These are phyloP conservation scores for Vigna radiata DNA, from an alignment of 306 rosid species.

Conservation along the genomic window DNA sequence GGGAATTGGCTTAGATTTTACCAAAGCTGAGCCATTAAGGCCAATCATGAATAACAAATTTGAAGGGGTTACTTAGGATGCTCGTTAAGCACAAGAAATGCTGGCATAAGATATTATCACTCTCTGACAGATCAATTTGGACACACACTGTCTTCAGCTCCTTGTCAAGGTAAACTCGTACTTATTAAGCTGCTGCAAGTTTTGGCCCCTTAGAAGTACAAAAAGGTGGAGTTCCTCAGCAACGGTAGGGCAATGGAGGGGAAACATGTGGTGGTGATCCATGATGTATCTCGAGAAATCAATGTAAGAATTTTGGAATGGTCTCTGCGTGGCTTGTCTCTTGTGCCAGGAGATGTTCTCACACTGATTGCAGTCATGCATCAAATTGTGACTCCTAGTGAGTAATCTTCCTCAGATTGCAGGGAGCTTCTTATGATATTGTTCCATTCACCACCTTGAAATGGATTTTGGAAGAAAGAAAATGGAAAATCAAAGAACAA, in stretches of 20 bases:
- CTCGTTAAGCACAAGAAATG: slow-evolving; percentile 42
- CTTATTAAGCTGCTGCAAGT: slow-evolving; percentile 18
- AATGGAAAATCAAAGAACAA: neutral
- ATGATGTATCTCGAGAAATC: slow-evolving; percentile 64
- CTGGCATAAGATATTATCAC: slow-evolving; percentile 5
- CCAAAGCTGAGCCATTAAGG: slow-evolving; percentile 26
- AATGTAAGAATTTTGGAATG: slow-evolving; percentile 53
- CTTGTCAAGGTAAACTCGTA: neutral
- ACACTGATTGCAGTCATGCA: slow-evolving; percentile 68
- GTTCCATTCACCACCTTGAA: neutral
- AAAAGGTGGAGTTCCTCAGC: neutral
- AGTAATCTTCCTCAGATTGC: slow-evolving; percentile 52
- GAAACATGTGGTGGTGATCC: slow-evolving; percentile 70
- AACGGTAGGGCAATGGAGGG: slow-evolving; percentile 39
- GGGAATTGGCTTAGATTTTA: slow-evolving; percentile 25
- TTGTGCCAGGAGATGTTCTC: slow-evolving; percentile 66
- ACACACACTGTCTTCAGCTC: slow-evolving; percentile 19
- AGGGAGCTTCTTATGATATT: slow-evolving; percentile 39
- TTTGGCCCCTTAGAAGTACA: neutral
- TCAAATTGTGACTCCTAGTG: slow-evolving; percentile 71
- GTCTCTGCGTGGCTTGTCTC: slow-evolving; percentile 58
- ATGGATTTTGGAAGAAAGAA: neutral
- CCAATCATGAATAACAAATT: slow-evolving; percentile 22
- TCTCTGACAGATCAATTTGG: neutral
- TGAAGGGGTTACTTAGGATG: slow-evolving; percentile 31